Evolutionary conservation across 208 protist species (phyloP), one percentile per base, ranked within the genome.

Genomic region (Crithidia bombi): DNA sequence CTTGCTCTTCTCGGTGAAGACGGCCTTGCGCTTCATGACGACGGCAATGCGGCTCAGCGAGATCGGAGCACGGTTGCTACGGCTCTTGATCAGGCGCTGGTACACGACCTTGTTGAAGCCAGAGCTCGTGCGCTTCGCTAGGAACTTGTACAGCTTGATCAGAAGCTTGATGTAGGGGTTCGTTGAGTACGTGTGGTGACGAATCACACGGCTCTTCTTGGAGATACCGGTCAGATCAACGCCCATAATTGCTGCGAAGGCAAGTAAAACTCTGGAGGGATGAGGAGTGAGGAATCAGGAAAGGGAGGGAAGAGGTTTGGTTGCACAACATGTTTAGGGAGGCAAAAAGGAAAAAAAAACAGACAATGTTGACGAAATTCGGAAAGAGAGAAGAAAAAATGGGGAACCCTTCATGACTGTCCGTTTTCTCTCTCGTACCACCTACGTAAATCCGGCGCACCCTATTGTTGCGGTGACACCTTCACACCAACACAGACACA

Each of bases 131-230:
- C 98, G 96, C 77, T 99, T 95, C 23, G 98, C 93, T 46, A 99
- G 94, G 94, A 99, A 99, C 75, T 98, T 96, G 94, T 99, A 99
- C 61, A 99, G 95, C 95, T 99, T 99, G 72, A 99, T 97, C 51
- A 99, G 92, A 38, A 99, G 94, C 71, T 93, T 89, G 71, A 99
- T 86, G 96, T 99, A 99, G 38, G 97, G 91, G 82, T 99, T 98
- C 75, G 98, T 84, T 69, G 87, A 97, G 82, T 96, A 95, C 52
- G 97, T 97, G 69, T 92, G 91, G 79, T 94, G 92, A 76, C 98
- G 97, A 72, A 97, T 81, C 77, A 92, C 85, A 65, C 90, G 87
- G 76, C 92, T 93, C 78, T 89, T 91, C 90, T 95, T 95, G 73
- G 87, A 86, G 58, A 97, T 88, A 66, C 92, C 92, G 49, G 86